These are phyloP conservation scores for Sclerospora graminicola DNA, from an alignment of 352 stramenopile species.

Conservation along the genomic window DNA sequence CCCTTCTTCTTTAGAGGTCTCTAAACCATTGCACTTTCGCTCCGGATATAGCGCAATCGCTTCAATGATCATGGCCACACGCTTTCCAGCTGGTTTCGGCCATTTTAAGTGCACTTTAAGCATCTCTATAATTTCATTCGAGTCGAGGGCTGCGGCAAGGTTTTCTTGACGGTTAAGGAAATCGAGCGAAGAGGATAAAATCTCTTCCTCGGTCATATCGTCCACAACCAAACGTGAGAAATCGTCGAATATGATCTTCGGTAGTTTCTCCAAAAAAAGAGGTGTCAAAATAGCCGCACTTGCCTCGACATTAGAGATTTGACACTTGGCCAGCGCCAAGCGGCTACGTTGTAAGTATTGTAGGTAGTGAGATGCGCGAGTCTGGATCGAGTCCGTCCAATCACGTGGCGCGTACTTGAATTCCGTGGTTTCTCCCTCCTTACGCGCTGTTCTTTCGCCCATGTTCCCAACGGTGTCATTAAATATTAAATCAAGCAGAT, in stretches of 20 bases:
- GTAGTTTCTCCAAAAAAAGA: slow-evolving; percentile 24
- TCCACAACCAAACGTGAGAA: slow-evolving; percentile 1
- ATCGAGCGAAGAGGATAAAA: slow-evolving; percentile 28
- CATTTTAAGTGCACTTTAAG: slow-evolving; percentile 71
- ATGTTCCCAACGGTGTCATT: slow-evolving; percentile 21
- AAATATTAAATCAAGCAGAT: slow-evolving; percentile 64
- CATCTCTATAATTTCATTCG: slow-evolving; percentile 48
- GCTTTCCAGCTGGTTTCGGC: slow-evolving; percentile 58
- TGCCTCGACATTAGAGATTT: slow-evolving; percentile 52
- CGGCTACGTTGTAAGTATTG: slow-evolving; percentile 43
- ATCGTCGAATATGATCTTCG: slow-evolving; percentile 9
- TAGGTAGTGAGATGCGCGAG: slow-evolving; percentile 22
- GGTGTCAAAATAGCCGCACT: slow-evolving; percentile 40
- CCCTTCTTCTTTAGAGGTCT: slow-evolving; percentile 1
- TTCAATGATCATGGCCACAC: slow-evolving; percentile 51
- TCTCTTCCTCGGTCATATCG: slow-evolving; percentile 14
- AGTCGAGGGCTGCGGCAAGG: slow-evolving; percentile 17
- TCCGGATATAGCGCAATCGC: slow-evolving; percentile 43
- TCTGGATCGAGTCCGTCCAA: slow-evolving; percentile 26
- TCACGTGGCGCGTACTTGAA: slow-evolving; percentile 17
- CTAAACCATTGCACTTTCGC: background rate
- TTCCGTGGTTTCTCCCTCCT: slow-evolving; percentile 1
- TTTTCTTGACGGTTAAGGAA: slow-evolving; percentile 23
- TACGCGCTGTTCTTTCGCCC: slow-evolving; percentile 2
- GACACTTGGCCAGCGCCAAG: slow-evolving; percentile 22